Percentiles rank a stretch among this genome's conserved stretches.
Evolutionary conservation across 352 stramenopile species (phyloP).

Genomic region (Albugo candida): DNA sequence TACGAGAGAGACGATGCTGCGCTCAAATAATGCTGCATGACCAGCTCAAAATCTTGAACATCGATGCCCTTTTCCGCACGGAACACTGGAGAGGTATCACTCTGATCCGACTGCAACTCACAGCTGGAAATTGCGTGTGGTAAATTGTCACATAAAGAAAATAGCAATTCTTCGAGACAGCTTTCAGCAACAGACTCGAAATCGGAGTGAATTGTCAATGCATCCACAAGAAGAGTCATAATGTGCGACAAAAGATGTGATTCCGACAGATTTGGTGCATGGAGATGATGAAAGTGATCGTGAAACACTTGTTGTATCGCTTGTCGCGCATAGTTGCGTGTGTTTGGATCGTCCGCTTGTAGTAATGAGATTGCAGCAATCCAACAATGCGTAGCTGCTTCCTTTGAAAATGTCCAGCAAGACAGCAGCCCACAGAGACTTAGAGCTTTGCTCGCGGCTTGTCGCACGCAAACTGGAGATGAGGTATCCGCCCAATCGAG

Average conservation of each 20-base stretch:
- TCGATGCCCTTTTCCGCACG: too few species aligned
- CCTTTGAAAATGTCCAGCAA: constrained; percentile 1
- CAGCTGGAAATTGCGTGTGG: too few species aligned
- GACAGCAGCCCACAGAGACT: constrained; percentile 23
- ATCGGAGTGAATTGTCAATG: too few species aligned
- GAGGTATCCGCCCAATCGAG: constrained; percentile 29
- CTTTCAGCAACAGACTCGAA: too few species aligned
- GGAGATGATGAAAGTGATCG: neutral
- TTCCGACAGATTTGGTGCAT: neutral
- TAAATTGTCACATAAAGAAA: too few species aligned
- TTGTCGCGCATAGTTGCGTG: constrained; percentile 12
- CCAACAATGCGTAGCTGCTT: constrained; percentile 30
- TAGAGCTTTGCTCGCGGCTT: constrained; percentile 30
- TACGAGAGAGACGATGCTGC: too few species aligned
- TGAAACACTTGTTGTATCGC: constrained; percentile 20
- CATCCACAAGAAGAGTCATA: too few species aligned
- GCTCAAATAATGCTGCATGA: too few species aligned
- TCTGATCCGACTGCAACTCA: too few species aligned
- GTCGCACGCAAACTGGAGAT: constrained; percentile 36
- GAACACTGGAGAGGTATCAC: too few species aligned
- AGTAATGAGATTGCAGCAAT: constrained; percentile 32
- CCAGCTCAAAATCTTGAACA: too few species aligned
- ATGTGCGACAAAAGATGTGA: neutral
- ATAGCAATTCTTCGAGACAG: too few species aligned
- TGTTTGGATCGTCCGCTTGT: constrained; percentile 41